Percentiles rank a stretch among this genome's conserved stretches.
These are phyloP conservation scores for Phytophthora colocasiae DNA, from an alignment of 352 stramenopile species.

Conservation along the genomic window DNA sequence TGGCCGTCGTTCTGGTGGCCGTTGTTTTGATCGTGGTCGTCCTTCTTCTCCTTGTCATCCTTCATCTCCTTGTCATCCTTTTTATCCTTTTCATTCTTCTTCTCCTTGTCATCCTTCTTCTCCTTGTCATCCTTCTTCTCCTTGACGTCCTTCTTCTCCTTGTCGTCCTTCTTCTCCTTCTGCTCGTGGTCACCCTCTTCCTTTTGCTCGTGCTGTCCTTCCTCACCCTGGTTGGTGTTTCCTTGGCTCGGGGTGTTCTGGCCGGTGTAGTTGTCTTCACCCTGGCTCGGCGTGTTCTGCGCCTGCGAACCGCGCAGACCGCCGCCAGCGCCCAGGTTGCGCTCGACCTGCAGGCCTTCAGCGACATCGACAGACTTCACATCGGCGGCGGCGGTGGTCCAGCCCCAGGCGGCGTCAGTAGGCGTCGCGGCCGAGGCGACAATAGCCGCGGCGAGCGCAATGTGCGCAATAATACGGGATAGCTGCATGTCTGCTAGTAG, in stretches of 20 bases:
- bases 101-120: background rate
- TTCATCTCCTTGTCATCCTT: slow-evolving; percentile 9
- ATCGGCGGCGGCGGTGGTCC: slow-evolving; percentile 19
- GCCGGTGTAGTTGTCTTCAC: slow-evolving; percentile 10
- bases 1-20: too few relatives aligned
- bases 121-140: background rate
- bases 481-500: slow-evolving; percentile 33
- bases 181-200: slow-evolving; percentile 10
- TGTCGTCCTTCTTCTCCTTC: slow-evolving; percentile 1
- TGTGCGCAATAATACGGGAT: slow-evolving; percentile 39
- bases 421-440: slow-evolving; percentile 24
- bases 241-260: slow-evolving; percentile 16
- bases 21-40: slow-evolving; percentile 6
- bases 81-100: background rate
- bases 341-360: slow-evolving; percentile 13
- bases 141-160: slow-evolving; percentile 6
- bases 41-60: background rate
- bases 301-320: slow-evolving; percentile 27
- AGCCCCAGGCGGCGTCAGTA: slow-evolving; percentile 28
- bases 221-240: slow-evolving; percentile 16
- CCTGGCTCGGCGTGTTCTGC: slow-evolving; percentile 16
- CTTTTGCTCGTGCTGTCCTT: slow-evolving; percentile 24
- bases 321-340: slow-evolving; percentile 31
- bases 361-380: slow-evolving; percentile 17
- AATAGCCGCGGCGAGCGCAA: slow-evolving; percentile 34